Base-by-base conservation (phyloP, 202 grass and related monocot species). In the Digitaria exilis region DNA sequence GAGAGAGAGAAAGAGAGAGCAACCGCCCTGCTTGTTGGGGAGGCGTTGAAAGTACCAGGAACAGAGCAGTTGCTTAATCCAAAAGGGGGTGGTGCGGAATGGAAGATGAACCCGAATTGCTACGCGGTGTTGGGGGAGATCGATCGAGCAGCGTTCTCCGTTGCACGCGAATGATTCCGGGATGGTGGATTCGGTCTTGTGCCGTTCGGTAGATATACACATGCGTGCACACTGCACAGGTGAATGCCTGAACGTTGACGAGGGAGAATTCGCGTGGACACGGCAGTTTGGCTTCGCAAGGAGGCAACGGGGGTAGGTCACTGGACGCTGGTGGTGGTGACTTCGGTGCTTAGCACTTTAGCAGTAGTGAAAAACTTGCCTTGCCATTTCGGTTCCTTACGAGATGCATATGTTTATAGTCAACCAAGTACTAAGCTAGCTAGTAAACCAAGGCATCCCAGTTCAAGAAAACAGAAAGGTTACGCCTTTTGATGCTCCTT, bases 311-410 rank as follows among this genome's bases (percentile, higher is more conserved):
- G 43, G 25, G 41, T 70, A 70, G 68, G 42, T 71, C 2, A 22
- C 24, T 19, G 68, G 35, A 37, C 35, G 35, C 35, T 37, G 35
- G n/a, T 37, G 35, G 3, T 37, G 35, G 35, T 37, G 35, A 24
- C 42, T 71, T 71, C 68, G 68, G 68, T 11, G 43, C 67, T 18
- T 46, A 45, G n/a, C n/a, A n/a, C n/a, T n/a, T n/a, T n/a, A n/a
- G 65, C 41, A 69, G 39, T 9, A 13, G 39, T 9, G n/a, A 69
- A 26, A 12, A 69, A 7, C 65, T 69, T 44, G 24, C 6, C 12
- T 69, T 44, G n/a, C 5, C 18, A 14, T 69, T 68, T 41, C 11
- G n/a, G 35, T 68, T 67, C 22, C 21, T 24, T 24, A 4, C 18
- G 52, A 22, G 2, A 1, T 56, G 52, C 9, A 24, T 11, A 56